Base-by-base conservation (phyloP, 306 rosid genomes). In the Dryas octopetala region DNA sequence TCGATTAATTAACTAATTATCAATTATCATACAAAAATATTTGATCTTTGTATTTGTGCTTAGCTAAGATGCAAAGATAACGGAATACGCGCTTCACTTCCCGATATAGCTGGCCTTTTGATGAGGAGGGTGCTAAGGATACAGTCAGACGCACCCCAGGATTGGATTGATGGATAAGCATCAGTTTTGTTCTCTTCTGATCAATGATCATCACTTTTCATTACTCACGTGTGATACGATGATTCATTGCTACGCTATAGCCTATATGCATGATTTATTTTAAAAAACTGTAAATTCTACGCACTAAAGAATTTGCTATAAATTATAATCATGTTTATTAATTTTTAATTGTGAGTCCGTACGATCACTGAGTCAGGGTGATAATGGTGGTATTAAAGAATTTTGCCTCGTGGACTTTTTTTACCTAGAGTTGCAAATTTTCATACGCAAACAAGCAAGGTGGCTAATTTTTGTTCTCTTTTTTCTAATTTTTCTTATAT, bases 1-100 rank as follows among this genome's bases (percentile, higher is more conserved):
- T 17, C 17, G 14, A 40, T 38, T 19, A 71, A 47, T 16, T 61
- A 32, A 32, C 38, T 32, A 32, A 32, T 1, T 32, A 32, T 32
- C 38, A 32, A 32, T 32, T 32, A 61, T 61, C 47, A 62, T 41
- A 38, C 66, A 6, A 62, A 59, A 12, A 4, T 38, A 43, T 45
- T 41, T 53, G 58, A 11, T 16, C 19, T 53, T 14, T 53, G 66
- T 61, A 32, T 40, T 40, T 9, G 23, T 48, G 40, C 17, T 70
- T 17, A 7, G 45, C 23, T 32, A 32, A 17, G 55, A 40, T 2
- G 40, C 0, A 14, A n/a, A 52, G 16, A n/a, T 38, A 75, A 75
- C 64, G 71, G 49, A 80, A 73, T 5, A 60, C 45, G 60, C 68
- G 60, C 28, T 60, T 48, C 17, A 32, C 68, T 51, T 32, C 32